A percentile compares a stretch with the other conserved stretches of the same genome.
Conservation (phyloP, 2,329 filamentous ascomycete species). For the Pseudopithomyces chartarum region DNA sequence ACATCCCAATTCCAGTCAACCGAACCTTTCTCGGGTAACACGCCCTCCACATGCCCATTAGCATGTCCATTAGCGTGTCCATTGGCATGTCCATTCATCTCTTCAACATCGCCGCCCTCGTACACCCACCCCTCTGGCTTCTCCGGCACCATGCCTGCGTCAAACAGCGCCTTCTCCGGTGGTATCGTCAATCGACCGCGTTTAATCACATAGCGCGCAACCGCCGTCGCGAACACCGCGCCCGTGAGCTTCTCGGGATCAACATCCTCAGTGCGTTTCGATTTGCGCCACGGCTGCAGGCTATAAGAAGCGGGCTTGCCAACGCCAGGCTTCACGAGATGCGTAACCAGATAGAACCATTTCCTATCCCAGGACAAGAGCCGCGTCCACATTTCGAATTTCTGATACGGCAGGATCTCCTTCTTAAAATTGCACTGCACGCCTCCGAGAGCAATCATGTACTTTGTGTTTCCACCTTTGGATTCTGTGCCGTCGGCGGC, state of each 20-base stretch:
- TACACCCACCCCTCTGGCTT: constrained; percentile 64
- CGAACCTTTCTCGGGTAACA: constrained; percentile 36
- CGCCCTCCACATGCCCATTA: constrained; percentile 13
- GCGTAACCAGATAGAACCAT: constrained; percentile 56
- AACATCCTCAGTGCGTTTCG: constrained; percentile 24
- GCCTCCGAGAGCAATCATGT: constrained; percentile 52
- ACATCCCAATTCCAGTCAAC: constrained; percentile 64
- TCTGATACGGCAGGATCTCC: constrained; percentile 52
- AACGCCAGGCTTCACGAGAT: constrained; percentile 53
- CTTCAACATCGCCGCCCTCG: constrained; percentile 11
- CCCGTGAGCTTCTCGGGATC: constrained; percentile 45
- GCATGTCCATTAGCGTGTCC: constrained; percentile 14
- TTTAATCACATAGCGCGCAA: constrained; percentile 58
- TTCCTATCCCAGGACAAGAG: constrained; percentile 56
- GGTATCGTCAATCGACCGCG: constrained; percentile 76
- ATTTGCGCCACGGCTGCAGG: constrained; percentile 53
- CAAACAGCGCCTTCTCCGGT: constrained; percentile 74
- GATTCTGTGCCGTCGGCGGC: constrained; percentile 13
- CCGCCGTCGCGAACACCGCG: constrained; percentile 55
- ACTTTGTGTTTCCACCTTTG: constrained; percentile 26
- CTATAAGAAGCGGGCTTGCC: constrained; percentile 49
- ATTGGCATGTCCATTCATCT: constrained; percentile 7
- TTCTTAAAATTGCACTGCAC: constrained; percentile 55
- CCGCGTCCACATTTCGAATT: constrained; percentile 55
- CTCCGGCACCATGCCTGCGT: constrained; percentile 74